Conservation (phyloP, 2,329 filamentous ascomycete genomes). For the Colletotrichum cereale region DNA sequence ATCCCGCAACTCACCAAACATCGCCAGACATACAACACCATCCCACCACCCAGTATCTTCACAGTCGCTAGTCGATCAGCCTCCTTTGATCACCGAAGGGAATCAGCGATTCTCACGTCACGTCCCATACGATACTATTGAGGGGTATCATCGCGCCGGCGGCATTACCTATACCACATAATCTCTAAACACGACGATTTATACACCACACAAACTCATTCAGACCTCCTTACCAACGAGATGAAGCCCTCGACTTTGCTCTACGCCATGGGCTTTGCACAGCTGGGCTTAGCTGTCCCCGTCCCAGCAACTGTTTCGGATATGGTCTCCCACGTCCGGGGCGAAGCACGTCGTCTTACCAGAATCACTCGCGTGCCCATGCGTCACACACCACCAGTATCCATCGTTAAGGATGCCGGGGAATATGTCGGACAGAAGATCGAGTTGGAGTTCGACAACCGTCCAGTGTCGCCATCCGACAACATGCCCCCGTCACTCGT, state of each 20-base stretch:
- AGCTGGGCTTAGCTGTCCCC: conserved; percentile 24
- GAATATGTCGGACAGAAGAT: background rate
- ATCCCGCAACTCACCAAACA: conserved; percentile 4
- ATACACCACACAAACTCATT: background rate
- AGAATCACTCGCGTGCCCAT: conserved; percentile 15
- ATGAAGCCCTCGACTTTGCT: conserved; percentile 37
- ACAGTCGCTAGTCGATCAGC: background rate
- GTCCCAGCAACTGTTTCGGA: conserved; percentile 36
- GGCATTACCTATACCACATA: background rate
- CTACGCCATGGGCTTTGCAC: conserved; percentile 18
- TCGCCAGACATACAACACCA: conserved; percentile 4
- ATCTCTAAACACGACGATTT: background rate
- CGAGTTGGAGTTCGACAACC: conserved; percentile 34
- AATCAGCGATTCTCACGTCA: no score
- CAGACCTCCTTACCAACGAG: background rate
- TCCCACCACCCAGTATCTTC: background rate
- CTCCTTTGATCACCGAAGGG: no score
- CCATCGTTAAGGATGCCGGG: background rate
- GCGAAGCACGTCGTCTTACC: conserved; percentile 25
- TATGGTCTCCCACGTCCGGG: conserved; percentile 18
- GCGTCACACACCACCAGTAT: conserved; percentile 1
- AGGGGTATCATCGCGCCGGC: background rate
- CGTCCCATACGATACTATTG: background rate
- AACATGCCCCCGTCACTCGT: conserved; percentile 31
- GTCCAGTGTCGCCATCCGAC: conserved; percentile 29